Conservation (phyloP, 148 eudicot species). For the Rhododendron ovatum region DNA sequence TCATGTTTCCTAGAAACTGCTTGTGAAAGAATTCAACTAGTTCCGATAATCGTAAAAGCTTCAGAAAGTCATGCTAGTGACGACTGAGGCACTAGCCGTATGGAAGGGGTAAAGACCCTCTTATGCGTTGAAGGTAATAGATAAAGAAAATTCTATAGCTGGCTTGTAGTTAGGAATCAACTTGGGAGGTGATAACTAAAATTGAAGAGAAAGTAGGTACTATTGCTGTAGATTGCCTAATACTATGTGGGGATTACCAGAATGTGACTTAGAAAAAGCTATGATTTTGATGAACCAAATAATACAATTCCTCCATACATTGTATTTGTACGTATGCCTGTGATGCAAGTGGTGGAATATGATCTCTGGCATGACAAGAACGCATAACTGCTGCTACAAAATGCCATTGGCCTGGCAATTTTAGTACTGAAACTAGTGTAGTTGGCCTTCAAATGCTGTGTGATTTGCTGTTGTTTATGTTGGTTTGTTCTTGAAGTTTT, state of each 20-base stretch:
- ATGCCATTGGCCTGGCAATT: neutral
- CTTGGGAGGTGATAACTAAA: too few relatives aligned
- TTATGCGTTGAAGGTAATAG: too few relatives aligned
- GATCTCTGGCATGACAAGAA: neutral
- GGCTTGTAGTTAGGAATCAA: too few relatives aligned
- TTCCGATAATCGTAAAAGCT: constrained; percentile 27
- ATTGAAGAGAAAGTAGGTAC: too few relatives aligned
- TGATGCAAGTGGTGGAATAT: neutral
- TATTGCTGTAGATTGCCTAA: neutral
- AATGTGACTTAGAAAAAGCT: neutral
- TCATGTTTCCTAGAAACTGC: constrained; percentile 39
- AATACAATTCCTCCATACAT: neutral
- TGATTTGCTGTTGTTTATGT: too few relatives aligned
- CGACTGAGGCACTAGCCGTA: constrained; percentile 40
- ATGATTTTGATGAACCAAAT: neutral
- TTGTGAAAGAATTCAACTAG: constrained; percentile 38
- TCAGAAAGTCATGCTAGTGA: constrained; percentile 30
- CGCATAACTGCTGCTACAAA: neutral
- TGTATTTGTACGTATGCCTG: neutral
- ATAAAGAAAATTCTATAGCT: too few relatives aligned
- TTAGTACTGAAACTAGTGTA: neutral
- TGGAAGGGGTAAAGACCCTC: too few relatives aligned
- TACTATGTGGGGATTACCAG: neutral
- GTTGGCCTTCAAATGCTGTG: too few relatives aligned
- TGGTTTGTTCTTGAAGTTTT: too few relatives aligned